Base-by-base conservation (phyloP, 352 stramenopile genomes). In the Globisporangium yorkense region DNA sequence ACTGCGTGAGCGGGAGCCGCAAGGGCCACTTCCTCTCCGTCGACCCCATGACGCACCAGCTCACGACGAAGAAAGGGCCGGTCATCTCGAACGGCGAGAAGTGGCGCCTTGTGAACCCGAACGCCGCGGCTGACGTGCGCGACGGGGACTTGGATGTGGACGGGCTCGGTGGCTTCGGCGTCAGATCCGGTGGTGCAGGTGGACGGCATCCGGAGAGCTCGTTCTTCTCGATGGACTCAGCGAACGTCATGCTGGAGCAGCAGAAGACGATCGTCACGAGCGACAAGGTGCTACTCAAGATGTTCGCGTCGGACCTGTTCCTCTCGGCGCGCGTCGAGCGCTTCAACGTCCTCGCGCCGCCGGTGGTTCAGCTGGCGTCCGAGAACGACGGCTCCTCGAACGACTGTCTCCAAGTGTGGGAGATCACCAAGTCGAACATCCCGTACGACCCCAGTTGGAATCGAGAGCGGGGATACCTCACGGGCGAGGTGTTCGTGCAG, bases 361-460 rank as follows among this genome's bases (percentile, higher is more conserved):
- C 70, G 8, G 64, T 46, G 20, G 70, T 89, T 1, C 54, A 75
- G 8, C 63, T 92, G 0, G 74, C 68, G 54, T 72, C 75, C 27
- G 66, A 81, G 50, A 77, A 78, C 35, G 79, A 87, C 35, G 70
- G 59, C 3, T 72, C 24, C 4, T 70, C 71, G 5, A 69, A 82
- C 39, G 71, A 86, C 41, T 70, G 67, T 2, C 43, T 84, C 45
- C 84, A 95, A 56, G 61, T 85, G 7, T 95, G 86, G 86, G 84
- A 89, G 47, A 62, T 94, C 27, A 93, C 86, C n/a, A 93, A 95
- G 52, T 81, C 81, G 18, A 95, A 92, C 48, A 70, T 95, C 37
- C 86, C 86, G 3, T 94, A 88, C 46, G 84, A 95, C 57, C 86
- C 86, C 35, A 70, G 74, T 33, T 95, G 86, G 86, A 95, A 95